phyloP scores from a whole-genome alignment of 495 filamentous ascomycete species.

The Aspergillus avenaceus region DNA sequence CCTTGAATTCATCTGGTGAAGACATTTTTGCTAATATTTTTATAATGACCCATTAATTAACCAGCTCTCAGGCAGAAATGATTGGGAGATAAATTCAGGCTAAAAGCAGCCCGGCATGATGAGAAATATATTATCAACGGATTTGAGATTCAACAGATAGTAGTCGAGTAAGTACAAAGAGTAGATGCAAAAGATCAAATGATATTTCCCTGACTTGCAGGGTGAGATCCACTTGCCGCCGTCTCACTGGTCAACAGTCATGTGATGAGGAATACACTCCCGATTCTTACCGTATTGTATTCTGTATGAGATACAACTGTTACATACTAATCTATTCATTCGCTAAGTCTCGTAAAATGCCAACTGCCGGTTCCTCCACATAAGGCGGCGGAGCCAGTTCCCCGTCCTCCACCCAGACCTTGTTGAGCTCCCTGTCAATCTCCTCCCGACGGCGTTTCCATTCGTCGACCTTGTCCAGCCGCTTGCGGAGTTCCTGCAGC shows the following conservation, averaged over 20 bases:
- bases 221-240: background rate
- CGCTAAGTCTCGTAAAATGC: too few relatives aligned
- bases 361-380: conserved; percentile 16
- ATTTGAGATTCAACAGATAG: too few relatives aligned
- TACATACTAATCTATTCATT: background rate
- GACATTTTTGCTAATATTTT: conserved; percentile 7
- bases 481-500: conserved; percentile 74
- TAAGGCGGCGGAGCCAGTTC: conserved; percentile 42
- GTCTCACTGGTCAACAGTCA: background rate
- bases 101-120: background rate
- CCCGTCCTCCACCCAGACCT: conserved; percentile 51
- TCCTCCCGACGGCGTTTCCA: conserved; percentile 76
- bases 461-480: conserved; percentile 72
- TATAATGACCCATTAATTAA: background rate
- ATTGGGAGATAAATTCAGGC: background rate
- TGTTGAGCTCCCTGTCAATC: conserved; percentile 65
- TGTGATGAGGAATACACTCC: background rate
- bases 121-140: too few relatives aligned
- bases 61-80: background rate
- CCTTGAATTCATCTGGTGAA: conserved; percentile 14
- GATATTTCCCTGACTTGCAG: conserved; percentile 31
- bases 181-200: too few relatives aligned
- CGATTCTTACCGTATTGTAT: too few relatives aligned
- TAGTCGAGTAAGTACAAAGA: too few relatives aligned
- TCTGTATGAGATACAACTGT: conserved; percentile 19